Percentiles rank a stretch among this genome's conserved stretches.
Conservation (phyloP, 2,329 filamentous ascomycete genomes). For the Fonsecaea monophora region DNA sequence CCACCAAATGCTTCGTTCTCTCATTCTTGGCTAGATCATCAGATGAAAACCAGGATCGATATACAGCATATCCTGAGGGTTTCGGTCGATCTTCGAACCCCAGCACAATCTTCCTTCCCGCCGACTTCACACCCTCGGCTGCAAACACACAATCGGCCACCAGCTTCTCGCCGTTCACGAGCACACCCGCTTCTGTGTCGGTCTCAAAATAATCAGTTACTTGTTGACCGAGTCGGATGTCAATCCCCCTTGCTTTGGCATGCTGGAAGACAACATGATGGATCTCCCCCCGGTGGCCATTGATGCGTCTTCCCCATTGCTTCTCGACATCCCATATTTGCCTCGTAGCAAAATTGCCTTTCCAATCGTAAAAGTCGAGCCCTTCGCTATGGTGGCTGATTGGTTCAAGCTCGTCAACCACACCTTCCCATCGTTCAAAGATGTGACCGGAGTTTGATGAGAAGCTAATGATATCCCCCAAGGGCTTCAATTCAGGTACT, state of each 20-base stretch:
- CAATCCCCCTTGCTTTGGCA: conserved; percentile 40
- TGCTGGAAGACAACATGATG: conserved; percentile 46
- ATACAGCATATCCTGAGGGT: conserved; percentile 44
- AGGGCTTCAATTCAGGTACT: conserved; percentile 51
- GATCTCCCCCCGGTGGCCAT: conserved; percentile 47
- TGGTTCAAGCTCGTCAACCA: conserved; percentile 44
- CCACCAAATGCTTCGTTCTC: conserved; percentile 61
- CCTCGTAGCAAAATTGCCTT: conserved; percentile 43
- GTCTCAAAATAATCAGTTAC: conserved; percentile 44
- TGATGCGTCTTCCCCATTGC: conserved; percentile 44
- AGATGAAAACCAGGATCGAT: conserved; percentile 45
- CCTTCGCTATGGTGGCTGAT: conserved; percentile 44
- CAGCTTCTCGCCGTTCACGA: conserved; percentile 35
- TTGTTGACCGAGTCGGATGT: conserved; percentile 43
- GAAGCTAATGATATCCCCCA: conserved; percentile 57
- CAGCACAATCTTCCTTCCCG: conserved; percentile 38
- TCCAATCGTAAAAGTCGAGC: conserved; percentile 43
- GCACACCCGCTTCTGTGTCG: conserved; percentile 44
- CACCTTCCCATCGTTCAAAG: conserved; percentile 46
- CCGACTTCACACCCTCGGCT: conserved; percentile 36
- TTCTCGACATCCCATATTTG: conserved; percentile 46
- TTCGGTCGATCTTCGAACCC: conserved; percentile 47
- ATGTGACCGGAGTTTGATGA: conserved; percentile 41
- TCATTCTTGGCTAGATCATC: conserved; percentile 59
- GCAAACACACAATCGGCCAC: conserved; percentile 34